A percentile compares a stretch with the other conserved stretches of the same genome.
These are phyloP conservation scores for Medicago ruthenica DNA, from an alignment of 306 rosid genomes.

Conservation along the genomic window DNA sequence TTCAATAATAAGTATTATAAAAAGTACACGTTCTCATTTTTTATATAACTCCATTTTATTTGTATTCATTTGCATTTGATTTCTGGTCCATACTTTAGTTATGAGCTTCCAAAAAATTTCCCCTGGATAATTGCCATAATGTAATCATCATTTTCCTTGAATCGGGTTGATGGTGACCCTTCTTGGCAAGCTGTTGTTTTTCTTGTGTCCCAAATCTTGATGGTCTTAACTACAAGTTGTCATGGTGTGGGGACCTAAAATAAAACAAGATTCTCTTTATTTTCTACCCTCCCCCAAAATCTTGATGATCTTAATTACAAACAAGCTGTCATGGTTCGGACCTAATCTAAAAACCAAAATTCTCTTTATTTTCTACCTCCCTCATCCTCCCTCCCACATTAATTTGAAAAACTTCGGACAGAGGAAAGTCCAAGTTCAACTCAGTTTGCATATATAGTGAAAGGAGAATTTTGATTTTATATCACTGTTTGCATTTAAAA, in stretches of 20 bases:
- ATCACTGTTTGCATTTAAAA: slow-evolving; percentile 1
- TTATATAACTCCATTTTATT: background rate
- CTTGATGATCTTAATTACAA: slow-evolving; percentile 42
- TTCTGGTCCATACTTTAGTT: background rate
- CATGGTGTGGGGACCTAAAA: slow-evolving; percentile 50
- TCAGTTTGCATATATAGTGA: slow-evolving; percentile 24
- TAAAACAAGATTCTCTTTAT: slow-evolving; percentile 31
- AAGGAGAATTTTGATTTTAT: slow-evolving; percentile 18
- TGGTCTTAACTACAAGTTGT: slow-evolving; percentile 37
- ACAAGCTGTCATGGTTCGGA: slow-evolving; percentile 44
- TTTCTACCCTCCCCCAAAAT: slow-evolving; percentile 22
- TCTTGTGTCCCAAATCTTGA: slow-evolving; percentile 38
- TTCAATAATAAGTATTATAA: too few species aligned
- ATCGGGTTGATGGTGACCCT: slow-evolving; percentile 39
- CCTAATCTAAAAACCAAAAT: slow-evolving; percentile 18
- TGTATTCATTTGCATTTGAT: background rate
- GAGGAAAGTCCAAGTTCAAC: slow-evolving; percentile 33
- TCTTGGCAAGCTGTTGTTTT: slow-evolving; percentile 38
- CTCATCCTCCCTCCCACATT: background rate
- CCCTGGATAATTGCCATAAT: background rate
- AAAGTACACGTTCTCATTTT: too few species aligned
- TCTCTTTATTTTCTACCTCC: slow-evolving; percentile 12
- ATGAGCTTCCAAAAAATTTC: background rate
- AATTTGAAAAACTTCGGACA: slow-evolving; percentile 45
- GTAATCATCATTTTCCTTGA: slow-evolving; percentile 38